A percentile compares a stretch with the other conserved stretches of the same genome.
Evolutionary conservation across 2,329 filamentous ascomycete species (phyloP).

Genomic region (Pestalotiopsis sp.): DNA sequence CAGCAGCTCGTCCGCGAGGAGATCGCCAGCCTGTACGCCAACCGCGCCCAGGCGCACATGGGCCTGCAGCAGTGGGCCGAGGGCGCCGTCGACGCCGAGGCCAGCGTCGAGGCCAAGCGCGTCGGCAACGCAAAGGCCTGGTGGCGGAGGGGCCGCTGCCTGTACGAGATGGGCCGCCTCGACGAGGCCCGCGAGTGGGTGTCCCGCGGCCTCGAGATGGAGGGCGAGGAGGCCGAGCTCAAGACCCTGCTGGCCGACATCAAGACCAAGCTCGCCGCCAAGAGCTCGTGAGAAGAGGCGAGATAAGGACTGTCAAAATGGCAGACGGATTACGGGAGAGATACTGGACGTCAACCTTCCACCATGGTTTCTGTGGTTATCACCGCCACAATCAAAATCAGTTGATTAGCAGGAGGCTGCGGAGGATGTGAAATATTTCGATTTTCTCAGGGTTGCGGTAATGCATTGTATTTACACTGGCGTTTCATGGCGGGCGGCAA

Average conservation of each 20-base stretch:
- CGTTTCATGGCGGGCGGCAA: not conserved
- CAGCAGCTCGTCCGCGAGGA: constrained; percentile 83
- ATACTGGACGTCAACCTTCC: no score
- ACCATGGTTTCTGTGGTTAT: not conserved
- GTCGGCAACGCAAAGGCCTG: constrained; percentile 91
- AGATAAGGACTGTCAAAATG: not conserved
- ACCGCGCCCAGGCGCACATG: constrained; percentile 91
- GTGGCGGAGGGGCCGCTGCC: constrained; percentile 84
- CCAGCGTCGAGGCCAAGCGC: constrained; percentile 83
- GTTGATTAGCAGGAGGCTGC: not conserved
- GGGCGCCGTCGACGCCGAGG: constrained; percentile 83
- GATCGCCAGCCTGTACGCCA: constrained; percentile 75
- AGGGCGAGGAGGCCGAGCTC: constrained; percentile 70
- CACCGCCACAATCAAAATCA: not conserved
- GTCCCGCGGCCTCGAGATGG: constrained; percentile 76
- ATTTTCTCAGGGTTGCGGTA: not conserved
- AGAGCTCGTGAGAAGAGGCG: constrained; percentile 28
- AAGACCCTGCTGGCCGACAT: constrained; percentile 66
- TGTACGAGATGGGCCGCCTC: constrained; percentile 87
- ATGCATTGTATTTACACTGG: not conserved
- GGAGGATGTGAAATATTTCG: not conserved
- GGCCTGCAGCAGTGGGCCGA: constrained; percentile 79
- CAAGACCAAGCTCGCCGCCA: constrained; percentile 45
- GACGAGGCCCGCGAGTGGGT: constrained; percentile 84
- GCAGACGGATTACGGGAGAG: no score